Base-by-base conservation (phyloP, 768 basidiomycete genomes). In the Agrocybe praecox region DNA sequence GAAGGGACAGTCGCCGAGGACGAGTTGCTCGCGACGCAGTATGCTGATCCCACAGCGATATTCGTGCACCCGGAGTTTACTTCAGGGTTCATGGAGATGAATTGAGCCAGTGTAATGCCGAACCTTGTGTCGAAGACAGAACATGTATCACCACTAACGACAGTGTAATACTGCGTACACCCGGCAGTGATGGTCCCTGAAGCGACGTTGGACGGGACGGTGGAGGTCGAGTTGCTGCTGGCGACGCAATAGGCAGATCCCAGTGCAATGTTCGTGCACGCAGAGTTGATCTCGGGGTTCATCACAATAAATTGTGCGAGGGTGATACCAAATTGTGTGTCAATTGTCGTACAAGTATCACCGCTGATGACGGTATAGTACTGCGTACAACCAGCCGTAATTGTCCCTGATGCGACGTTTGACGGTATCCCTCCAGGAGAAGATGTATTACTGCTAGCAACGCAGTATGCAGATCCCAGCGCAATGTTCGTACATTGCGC, bases 41-140 rank as follows among this genome's bases (percentile, higher is more conserved):
- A 52, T 0, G 56, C 60, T n/a, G 55, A 49, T 24, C 51, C 60
- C 0, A 62, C 47, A 23, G 55, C 50, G 43, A 62, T 32, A 18
- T 62, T 62, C 10, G 60, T 56, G 40, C 66, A 67, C 23, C 49
- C 50, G 6, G 44, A 46, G 42, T 60, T 65, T 40, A 68, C 33
- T 23, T 64, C 67, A 6, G 67, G 66, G 44, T 69, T 69, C 64
- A 50, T 64, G 7, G 49, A 5, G n/a, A 26, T 33, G 34, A 68
- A 56, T 11, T 58, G 26, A 1, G 61, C 22, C 49, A 51, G 43
- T 18, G 46, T 50, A 48, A 67, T 64, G 49, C 50, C 48, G 46
- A 54, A 54, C 45, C 52, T 53, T 10, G 36, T 36, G 22, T 57
- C 66, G 32, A 67, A 54, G 46, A 40, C 26, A 18, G 48, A 18